Conservation (phyloP, 352 stramenopile genomes). For the Globisporangium mamillatum region DNA sequence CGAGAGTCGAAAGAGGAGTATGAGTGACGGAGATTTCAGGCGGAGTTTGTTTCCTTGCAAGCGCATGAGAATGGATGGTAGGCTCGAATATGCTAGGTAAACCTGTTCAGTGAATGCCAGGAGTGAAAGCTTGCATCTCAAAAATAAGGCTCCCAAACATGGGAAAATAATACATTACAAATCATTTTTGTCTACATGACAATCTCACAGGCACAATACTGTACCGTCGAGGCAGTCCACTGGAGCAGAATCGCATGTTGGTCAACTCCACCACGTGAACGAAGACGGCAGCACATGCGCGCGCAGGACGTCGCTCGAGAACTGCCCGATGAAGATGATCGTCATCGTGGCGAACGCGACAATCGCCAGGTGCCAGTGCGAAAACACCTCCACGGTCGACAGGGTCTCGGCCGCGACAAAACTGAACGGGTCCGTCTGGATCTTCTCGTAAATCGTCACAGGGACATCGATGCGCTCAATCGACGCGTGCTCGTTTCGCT, state of each 20-base stretch:
- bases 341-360: conserved; percentile 80
- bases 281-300: conserved; percentile 57
- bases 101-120: neutral
- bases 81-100: neutral
- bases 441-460: conserved; percentile 65
- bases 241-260: neutral
- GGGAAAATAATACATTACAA: conserved; percentile 1
- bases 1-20: neutral
- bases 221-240: neutral
- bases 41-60: neutral
- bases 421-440: conserved; percentile 85
- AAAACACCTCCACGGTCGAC: conserved; percentile 81
- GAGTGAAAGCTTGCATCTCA: neutral
- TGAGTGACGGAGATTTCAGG: neutral
- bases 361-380: conserved; percentile 69
- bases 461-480: conserved; percentile 68
- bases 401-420: conserved; percentile 85
- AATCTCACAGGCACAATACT: neutral
- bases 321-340: conserved; percentile 84
- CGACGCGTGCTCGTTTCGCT: conserved; percentile 45
- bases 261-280: conserved; percentile 45
- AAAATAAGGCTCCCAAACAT: neutral
- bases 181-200: neutral
- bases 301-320: conserved; percentile 65
- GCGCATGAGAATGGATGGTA: neutral